Conservation (phyloP, 148 eudicot genomes). For the Arctostaphylos glauca region DNA sequence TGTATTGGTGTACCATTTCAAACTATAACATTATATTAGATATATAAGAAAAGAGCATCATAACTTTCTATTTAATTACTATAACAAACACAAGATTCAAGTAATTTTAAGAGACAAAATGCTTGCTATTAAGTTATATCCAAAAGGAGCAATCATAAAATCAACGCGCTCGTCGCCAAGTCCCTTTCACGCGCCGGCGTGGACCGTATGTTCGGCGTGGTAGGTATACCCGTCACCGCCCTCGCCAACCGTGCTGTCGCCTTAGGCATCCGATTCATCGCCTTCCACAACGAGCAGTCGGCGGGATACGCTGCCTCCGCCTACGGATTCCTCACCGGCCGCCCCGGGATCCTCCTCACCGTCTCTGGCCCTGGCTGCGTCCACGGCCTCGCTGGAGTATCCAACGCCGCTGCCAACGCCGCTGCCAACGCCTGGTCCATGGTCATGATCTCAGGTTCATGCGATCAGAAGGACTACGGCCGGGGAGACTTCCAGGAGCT, state of each 20-base stretch:
- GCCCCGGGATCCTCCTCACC: conserved; percentile 84
- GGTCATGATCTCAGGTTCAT: conserved; percentile 80
- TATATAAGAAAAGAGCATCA: too few species aligned
- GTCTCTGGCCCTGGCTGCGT: conserved; percentile 99
- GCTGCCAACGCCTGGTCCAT: conserved; percentile 80
- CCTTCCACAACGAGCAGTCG: conserved; percentile 98
- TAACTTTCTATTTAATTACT: too few species aligned
- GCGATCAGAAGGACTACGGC: conserved; percentile 62
- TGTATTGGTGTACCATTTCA: too few species aligned
- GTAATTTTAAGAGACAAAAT: too few species aligned
- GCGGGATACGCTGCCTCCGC: conserved; percentile 98
- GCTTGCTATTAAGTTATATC: too few species aligned
- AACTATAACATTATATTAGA: too few species aligned
- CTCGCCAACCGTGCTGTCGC: conserved; percentile 72
- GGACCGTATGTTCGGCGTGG: too few species aligned
- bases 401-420: conserved; percentile 75
- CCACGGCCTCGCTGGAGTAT: conserved; percentile 91
- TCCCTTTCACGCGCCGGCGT: too few species aligned
- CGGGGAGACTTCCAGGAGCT: conserved; percentile 95
- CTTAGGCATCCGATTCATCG: conserved; percentile 81
- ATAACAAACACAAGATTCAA: too few species aligned
- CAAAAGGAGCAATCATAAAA: too few species aligned
- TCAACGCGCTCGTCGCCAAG: too few species aligned
- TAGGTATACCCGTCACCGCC: conserved; percentile 91
- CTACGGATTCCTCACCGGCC: conserved; percentile 80